These are phyloP conservation scores for Daldinia caldariorum DNA, from an alignment of 495 filamentous ascomycete genomes.

Conservation along the genomic window DNA sequence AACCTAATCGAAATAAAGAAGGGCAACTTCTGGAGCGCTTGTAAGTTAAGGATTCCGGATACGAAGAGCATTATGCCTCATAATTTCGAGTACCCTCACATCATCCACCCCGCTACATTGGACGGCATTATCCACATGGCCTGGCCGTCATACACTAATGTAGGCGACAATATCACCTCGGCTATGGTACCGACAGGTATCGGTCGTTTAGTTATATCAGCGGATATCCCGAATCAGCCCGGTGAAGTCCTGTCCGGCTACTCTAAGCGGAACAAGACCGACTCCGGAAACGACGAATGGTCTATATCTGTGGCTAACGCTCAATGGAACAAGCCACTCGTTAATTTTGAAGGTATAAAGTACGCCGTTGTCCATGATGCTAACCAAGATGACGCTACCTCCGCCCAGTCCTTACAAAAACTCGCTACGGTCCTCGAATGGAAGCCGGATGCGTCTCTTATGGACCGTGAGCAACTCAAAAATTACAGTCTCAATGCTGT, in stretches of 20 bases:
- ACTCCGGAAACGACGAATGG: neutral
- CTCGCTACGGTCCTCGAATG: neutral
- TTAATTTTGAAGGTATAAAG: constrained; percentile 2
- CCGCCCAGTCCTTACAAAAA: neutral
- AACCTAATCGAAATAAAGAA: constrained; percentile 2
- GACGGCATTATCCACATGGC: constrained; percentile 50
- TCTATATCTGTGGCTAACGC: neutral
- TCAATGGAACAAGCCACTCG: neutral
- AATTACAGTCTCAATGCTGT: neutral
- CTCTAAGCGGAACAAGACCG: neutral
- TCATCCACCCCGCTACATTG: constrained; percentile 62
- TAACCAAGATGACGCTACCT: neutral
- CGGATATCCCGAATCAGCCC: neutral
- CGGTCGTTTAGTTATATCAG: neutral
- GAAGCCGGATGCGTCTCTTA: neutral
- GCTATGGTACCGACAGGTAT: neutral
- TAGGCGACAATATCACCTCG: neutral
- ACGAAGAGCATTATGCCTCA: constrained; percentile 54
- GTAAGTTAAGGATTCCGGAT: constrained; percentile 49
- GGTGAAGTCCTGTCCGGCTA: neutral
- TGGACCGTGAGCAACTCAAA: neutral
- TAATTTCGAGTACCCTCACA: constrained; percentile 51
- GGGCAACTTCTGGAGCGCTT: constrained; percentile 8
- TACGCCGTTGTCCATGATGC: neutral
- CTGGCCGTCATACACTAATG: neutral